phyloP scores from a whole-genome alignment of 306 rosid species.

The Cucumis cinereus region DNA sequence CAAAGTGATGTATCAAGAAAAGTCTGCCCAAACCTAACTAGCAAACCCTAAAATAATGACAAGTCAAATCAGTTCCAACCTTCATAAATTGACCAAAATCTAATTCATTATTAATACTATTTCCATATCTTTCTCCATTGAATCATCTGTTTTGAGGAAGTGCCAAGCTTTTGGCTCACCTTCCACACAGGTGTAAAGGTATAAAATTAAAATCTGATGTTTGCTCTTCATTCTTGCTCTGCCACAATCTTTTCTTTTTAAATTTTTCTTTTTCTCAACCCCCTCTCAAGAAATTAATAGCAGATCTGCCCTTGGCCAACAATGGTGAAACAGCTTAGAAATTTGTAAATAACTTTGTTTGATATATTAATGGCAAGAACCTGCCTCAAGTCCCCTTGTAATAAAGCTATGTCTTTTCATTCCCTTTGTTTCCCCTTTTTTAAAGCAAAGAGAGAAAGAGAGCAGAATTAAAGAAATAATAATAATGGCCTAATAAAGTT shows the following conservation, averaged over 20 bases:
- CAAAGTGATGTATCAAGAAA: neutral
- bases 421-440: constrained; percentile 4
- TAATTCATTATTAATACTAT: neutral
- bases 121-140: neutral
- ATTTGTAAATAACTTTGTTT: neutral
- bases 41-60: constrained; percentile 5
- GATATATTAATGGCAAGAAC: neutral
- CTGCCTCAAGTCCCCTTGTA: neutral
- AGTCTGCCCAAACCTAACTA: constrained; percentile 1
- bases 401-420: neutral
- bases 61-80: constrained; percentile 1
- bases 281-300: neutral
- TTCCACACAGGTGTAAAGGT: constrained; percentile 1
- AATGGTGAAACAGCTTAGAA: neutral
- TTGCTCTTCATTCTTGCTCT: neutral
- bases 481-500: neutral
- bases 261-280: too few species aligned
- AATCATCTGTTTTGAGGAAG: neutral
- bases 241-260: too few species aligned
- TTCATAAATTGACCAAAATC: constrained; percentile 3
- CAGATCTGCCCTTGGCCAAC: neutral
- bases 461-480: too few species aligned
- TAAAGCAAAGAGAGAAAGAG: neutral
- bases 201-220: neutral
- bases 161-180: constrained; percentile 3